These are phyloP conservation scores for Forsythia viridissima DNA, from an alignment of 257 asterid genomes.

Conservation along the genomic window DNA sequence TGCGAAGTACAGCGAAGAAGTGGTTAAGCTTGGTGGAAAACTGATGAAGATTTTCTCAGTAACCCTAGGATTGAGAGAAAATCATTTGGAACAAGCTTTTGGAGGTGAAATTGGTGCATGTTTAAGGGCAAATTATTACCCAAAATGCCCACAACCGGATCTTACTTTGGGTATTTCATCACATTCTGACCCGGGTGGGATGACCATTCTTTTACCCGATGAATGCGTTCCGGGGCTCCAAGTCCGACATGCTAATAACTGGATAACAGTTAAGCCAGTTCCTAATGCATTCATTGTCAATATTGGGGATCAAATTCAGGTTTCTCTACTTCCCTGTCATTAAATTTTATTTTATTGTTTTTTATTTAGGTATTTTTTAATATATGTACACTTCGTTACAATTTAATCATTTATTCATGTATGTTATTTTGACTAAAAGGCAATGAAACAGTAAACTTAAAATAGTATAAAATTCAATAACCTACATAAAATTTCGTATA, in stretches of 20 bases:
- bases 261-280: conserved; percentile 77
- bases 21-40: conserved; percentile 53
- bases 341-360: background rate
- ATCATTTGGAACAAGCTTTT: conserved; percentile 56
- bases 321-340: background rate
- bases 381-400: no score
- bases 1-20: conserved; percentile 56
- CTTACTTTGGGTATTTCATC: conserved; percentile 80
- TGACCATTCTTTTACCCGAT: conserved; percentile 85
- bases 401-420: no score
- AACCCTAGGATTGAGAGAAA: conserved; percentile 67
- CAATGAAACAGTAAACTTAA: no score
- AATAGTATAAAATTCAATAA: no score
- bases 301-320: conserved; percentile 90
- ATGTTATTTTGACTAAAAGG: no score
- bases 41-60: conserved; percentile 56
- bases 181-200: conserved; percentile 92
- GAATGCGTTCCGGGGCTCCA: conserved; percentile 78
- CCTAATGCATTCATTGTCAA: conserved; percentile 80
- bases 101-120: conserved; percentile 76
- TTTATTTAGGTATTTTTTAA: background rate
- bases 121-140: conserved; percentile 77
- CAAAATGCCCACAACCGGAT: conserved; percentile 97
- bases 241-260: conserved; percentile 52
- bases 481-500: no score